Conservation (phyloP, 2,329 filamentous ascomycete species). For the Sporothrix pseudoabietina region DNA sequence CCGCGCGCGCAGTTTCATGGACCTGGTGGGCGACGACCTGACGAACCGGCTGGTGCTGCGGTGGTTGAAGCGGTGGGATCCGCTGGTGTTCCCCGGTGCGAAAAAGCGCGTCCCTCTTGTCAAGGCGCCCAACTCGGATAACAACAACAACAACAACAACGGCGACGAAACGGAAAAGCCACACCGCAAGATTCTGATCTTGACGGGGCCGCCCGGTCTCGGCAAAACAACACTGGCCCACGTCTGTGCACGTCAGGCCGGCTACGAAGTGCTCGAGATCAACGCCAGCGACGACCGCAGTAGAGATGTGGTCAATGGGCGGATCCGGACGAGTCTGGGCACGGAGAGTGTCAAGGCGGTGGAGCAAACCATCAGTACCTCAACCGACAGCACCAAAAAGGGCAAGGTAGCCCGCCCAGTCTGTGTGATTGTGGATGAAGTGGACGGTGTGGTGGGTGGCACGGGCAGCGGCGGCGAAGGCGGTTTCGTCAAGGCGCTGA, state of each 20-base stretch:
- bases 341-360: conserved; percentile 90
- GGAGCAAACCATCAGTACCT: conserved; percentile 52
- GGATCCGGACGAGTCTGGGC: conserved; percentile 87
- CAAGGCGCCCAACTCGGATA: background rate
- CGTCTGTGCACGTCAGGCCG: conserved; percentile 91
- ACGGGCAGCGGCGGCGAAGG: conserved; percentile 79
- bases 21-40: conserved; percentile 90
- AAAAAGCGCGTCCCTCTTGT: conserved; percentile 34
- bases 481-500: conserved; percentile 91
- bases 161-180: conserved; percentile 66
- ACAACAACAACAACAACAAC: background rate
- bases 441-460: conserved; percentile 88
- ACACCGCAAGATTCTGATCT: conserved; percentile 83
- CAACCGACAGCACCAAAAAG: conserved; percentile 34
- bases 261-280: conserved; percentile 95
- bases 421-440: conserved; percentile 94
- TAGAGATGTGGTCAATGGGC: conserved; percentile 82
- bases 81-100: conserved; percentile 76
- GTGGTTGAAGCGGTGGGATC: conserved; percentile 95
- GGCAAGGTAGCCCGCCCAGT: conserved; percentile 80
- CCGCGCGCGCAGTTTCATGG: conserved; percentile 85
- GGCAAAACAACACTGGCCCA: conserved; percentile 97
- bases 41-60: conserved; percentile 87
- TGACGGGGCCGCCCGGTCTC: conserved; percentile 88
- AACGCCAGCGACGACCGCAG: conserved; percentile 97